Conservation (phyloP, 306 rosid genomes). For the Prunus salicina region DNA sequence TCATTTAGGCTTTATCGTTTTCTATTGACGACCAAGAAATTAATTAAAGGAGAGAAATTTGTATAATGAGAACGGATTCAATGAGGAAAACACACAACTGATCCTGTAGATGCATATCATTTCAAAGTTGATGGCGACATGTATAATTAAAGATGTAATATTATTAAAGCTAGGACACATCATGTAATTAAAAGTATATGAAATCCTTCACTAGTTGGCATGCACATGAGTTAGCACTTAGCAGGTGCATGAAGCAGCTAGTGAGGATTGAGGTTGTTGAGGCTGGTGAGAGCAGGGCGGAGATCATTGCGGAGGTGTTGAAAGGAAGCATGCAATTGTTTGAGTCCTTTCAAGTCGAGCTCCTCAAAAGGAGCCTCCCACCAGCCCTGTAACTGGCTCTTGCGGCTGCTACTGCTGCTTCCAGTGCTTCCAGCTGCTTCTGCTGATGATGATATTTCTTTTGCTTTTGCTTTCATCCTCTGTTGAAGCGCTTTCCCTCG, state of each 20-base stretch:
- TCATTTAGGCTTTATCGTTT: too few relatives aligned
- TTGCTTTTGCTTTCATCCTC: background rate
- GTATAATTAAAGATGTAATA: too few relatives aligned
- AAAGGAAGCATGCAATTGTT: background rate
- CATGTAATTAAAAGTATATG: background rate
- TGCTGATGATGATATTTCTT: too few relatives aligned
- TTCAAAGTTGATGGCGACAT: too few relatives aligned
- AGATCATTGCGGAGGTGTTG: background rate
- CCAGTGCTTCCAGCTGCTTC: background rate
- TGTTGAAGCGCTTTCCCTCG: background rate
- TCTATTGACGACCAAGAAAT: too few relatives aligned
- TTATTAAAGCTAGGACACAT: background rate
- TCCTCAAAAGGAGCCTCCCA: conserved; percentile 14
- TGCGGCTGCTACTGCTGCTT: background rate
- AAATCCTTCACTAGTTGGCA: too few relatives aligned
- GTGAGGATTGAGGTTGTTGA: background rate
- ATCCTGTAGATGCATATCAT: too few relatives aligned
- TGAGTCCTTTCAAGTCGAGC: background rate
- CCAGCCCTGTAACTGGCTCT: conserved; percentile 1
- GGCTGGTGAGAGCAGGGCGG: background rate
- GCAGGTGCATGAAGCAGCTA: too few relatives aligned
- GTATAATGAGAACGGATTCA: too few relatives aligned
- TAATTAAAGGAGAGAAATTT: too few relatives aligned
- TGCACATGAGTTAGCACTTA: too few relatives aligned
- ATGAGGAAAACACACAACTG: too few relatives aligned